Percentiles rank a stretch among this genome's conserved stretches.
phyloP scores from a whole-genome alignment of 1,284 basidiomycete genomes.

The Ganoderma sinense region DNA sequence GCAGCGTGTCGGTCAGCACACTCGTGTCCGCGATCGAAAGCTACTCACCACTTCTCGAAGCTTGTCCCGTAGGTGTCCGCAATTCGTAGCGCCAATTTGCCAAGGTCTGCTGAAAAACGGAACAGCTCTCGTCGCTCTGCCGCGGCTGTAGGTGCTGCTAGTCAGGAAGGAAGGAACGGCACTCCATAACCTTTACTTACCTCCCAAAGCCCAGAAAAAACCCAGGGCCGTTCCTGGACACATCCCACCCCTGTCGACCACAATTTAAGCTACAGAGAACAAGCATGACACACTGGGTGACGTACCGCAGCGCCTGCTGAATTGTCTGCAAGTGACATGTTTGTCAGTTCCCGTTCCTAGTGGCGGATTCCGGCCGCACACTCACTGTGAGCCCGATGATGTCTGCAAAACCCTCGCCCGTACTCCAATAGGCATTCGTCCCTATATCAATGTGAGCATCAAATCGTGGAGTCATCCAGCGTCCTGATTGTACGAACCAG shows the following conservation, averaged over 20 bases:
- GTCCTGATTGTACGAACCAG: slow-evolving; percentile 48
- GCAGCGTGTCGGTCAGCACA: slow-evolving; percentile 5
- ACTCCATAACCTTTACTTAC: slow-evolving; percentile 41
- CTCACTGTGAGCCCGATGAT: slow-evolving; percentile 71
- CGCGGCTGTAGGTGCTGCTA: slow-evolving; percentile 43
- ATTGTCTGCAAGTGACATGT: slow-evolving; percentile 54
- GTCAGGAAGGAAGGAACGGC: not conserved
- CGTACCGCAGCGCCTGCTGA: slow-evolving; percentile 65
- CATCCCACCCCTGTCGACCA: slow-evolving; percentile 61
- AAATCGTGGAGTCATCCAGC: slow-evolving; percentile 11
- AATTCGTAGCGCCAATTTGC: slow-evolving; percentile 68
- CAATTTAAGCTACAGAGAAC: slow-evolving; percentile 1
- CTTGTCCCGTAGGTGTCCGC: slow-evolving; percentile 68
- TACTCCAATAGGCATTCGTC: slow-evolving; percentile 74
- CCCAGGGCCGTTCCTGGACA: slow-evolving; percentile 70
- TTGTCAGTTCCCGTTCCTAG: slow-evolving; percentile 5
- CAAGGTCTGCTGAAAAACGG: slow-evolving; percentile 70
- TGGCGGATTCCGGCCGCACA: slow-evolving; percentile 12
- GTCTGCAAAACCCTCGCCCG: slow-evolving; percentile 62
- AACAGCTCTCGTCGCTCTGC: slow-evolving; percentile 68
- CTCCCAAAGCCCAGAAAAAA: slow-evolving; percentile 75
- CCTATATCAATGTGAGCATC: slow-evolving; percentile 43
- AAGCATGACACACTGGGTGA: not conserved
- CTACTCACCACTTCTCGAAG: slow-evolving; percentile 67
- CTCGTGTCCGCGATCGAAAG: not conserved